phyloP scores from a whole-genome alignment of 2,329 filamentous ascomycete genomes.

The Phaeosphaeriaceae sp. region DNA sequence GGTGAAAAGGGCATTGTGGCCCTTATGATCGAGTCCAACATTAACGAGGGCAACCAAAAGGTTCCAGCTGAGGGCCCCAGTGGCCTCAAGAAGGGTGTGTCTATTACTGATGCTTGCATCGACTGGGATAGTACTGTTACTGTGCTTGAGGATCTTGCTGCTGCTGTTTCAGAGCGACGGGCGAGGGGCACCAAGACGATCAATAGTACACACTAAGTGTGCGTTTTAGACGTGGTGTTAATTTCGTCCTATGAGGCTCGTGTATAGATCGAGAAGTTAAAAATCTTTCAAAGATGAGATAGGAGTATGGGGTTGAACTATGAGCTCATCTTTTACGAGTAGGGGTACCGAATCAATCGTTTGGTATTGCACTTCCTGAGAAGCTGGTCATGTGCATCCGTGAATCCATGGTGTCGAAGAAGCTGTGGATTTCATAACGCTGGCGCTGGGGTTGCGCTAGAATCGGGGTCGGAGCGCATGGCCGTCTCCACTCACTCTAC shows the following conservation, averaged over 20 bases:
- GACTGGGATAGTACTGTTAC: conserved; percentile 85
- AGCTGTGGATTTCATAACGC: too few species aligned
- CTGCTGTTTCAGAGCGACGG: conserved; percentile 79
- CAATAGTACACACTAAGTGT: conserved; percentile 37
- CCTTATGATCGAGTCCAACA: conserved; percentile 99
- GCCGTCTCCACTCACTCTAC: conserved; percentile 6
- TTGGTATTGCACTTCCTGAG: too few species aligned
- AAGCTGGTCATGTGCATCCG: too few species aligned
- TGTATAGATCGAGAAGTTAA: conserved; percentile 12
- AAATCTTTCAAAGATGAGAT: too few species aligned
- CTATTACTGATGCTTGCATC: conserved; percentile 96
- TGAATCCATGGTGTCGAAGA: too few species aligned
- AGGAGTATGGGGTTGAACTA: too few species aligned
- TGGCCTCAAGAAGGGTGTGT: conserved; percentile 84
- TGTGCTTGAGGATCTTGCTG: conserved; percentile 83
- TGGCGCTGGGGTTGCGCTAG: too few species aligned
- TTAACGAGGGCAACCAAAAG: conserved; percentile 81
- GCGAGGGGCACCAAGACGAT: conserved; percentile 45
- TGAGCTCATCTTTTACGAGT: too few species aligned
- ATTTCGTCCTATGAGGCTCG: neutral
- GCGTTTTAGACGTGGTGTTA: neutral
- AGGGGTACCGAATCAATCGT: too few species aligned
- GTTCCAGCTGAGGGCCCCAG: conserved; percentile 81
- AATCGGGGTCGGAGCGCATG: conserved; percentile 2
- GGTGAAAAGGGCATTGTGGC: conserved; percentile 90